phyloP scores from a whole-genome alignment of 345 rosid genomes.

The Melastoma malabathricum region DNA sequence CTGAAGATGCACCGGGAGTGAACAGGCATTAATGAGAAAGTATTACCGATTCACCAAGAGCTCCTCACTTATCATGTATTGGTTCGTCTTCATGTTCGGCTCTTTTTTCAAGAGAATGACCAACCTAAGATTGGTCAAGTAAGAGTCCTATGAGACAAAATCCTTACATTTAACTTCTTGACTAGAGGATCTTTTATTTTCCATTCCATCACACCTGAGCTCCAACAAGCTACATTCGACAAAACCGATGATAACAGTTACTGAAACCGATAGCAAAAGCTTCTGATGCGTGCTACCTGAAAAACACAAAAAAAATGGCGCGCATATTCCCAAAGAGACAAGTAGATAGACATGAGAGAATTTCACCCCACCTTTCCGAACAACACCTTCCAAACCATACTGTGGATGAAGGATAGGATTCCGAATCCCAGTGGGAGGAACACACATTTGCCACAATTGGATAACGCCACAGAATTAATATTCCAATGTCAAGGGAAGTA shows the following conservation, averaged over 20 bases:
- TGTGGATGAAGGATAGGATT: constrained; percentile 82
- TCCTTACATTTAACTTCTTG: no score
- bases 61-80: constrained; percentile 97
- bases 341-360: not conserved
- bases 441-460: not conserved
- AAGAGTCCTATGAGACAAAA: not conserved
- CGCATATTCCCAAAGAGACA: not conserved
- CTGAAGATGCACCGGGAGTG: no score
- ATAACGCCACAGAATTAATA: not conserved
- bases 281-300: no score
- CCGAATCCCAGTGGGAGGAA: constrained; percentile 61
- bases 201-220: no score
- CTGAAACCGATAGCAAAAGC: no score
- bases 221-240: no score
- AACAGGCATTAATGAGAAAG: no score
- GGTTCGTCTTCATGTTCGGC: constrained; percentile 98
- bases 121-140: constrained; percentile 36
- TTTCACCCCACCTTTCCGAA: constrained; percentile 66
- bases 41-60: constrained; percentile 80
- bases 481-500: not conserved
- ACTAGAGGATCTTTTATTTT: no score
- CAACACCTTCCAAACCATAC: constrained; percentile 93
- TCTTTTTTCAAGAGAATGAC: constrained; percentile 96
- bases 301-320: not conserved
- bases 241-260: no score